A percentile compares a stretch with the other conserved stretches of the same genome.
phyloP scores from a whole-genome alignment of 2,329 filamentous ascomycete species.

The Penicillium sp. region DNA sequence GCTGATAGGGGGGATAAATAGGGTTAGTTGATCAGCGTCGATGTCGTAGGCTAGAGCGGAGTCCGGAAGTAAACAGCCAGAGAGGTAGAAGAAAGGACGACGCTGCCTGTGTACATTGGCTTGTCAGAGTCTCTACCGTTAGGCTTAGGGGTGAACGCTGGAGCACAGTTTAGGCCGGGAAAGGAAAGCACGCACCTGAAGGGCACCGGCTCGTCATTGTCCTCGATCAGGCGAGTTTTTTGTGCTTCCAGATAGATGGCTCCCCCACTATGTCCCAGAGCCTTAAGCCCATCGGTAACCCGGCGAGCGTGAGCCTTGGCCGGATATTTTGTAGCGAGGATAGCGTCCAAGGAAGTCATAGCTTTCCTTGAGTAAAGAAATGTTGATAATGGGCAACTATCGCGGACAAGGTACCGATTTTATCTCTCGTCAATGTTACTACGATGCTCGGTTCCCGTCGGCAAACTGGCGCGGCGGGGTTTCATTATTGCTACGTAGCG shows the following conservation, averaged over 20 bases:
- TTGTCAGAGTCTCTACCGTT: slow-evolving; percentile 7
- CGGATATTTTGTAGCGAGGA: slow-evolving; percentile 69
- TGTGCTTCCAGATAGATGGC: slow-evolving; percentile 89
- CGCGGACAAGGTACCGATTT: not conserved
- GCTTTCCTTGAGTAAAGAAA: slow-evolving; percentile 1
- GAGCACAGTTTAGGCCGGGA: too few species aligned
- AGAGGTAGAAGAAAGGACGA: slow-evolving; percentile 93
- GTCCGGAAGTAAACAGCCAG: slow-evolving; percentile 81
- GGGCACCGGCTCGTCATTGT: slow-evolving; percentile 81
- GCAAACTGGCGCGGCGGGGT: slow-evolving; percentile 5
- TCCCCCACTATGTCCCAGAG: slow-evolving; percentile 68
- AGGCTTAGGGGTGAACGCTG: not conserved
- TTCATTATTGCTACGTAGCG: slow-evolving; percentile 1
- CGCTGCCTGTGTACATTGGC: slow-evolving; percentile 68
- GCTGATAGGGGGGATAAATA: slow-evolving; percentile 89
- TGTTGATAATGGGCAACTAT: not conserved
- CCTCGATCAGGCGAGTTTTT: slow-evolving; percentile 79
- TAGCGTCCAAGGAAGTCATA: slow-evolving; percentile 41
- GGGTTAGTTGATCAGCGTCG: slow-evolving; percentile 70
- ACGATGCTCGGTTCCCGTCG: slow-evolving; percentile 7
- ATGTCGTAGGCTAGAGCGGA: slow-evolving; percentile 83
- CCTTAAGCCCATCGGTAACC: slow-evolving; percentile 78
- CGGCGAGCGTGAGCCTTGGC: slow-evolving; percentile 84
- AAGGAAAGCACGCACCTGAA: slow-evolving; percentile 65
- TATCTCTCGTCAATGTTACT: slow-evolving; percentile 8